Evolutionary conservation across 345 rosid species (phyloP), one percentile per base, ranked within the genome.

Genomic region (Populus nigra): DNA sequence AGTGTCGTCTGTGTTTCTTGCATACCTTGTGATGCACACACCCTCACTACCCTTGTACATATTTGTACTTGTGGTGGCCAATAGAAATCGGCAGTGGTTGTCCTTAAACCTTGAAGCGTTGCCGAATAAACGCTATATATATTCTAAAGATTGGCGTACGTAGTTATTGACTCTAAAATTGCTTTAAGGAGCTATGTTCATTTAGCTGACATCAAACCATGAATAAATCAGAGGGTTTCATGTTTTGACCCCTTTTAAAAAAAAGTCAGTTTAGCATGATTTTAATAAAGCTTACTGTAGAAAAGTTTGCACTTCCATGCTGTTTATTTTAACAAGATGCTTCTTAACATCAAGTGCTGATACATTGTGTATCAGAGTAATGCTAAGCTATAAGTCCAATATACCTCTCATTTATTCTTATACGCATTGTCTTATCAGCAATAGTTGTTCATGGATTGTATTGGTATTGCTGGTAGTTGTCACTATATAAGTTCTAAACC

Each of bases 1-100:
- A 85, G 55, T 4, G 55, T 71, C 70, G 33, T 76, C 39, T 76
- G 31, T 71, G 23, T 49, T 73, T 2, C 55, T 36, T 62, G 23
- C 65, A 5, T 66, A 4, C 22, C 49, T 59, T 59, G 55, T 49
- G 55, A 49, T 49, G 55, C 55, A 49, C 55, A 49, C 18, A 49
- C 55, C 55, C 18, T 49, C 18, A 16, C 55, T 3, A 49, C 55
- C 18, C 55, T 15, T 49, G 0, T 49, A 49, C 18, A 49, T 16
- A 49, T 49, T 49, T 49, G 20, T 49, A 49, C 55, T 49, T 5
- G 18, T 49, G 55, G 55, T 49, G 55, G 18, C 55, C 3, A 1
- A 4, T 49, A 16, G 55, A 49, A 49, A 49, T 49, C 18, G 55
- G 55, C 55, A 13, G 55, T 49, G 22, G 4, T 49, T 49, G 20